Evolutionary conservation across 306 rosid species (phyloP), one percentile per base, ranked within the genome.

Genomic region (Ormosia emarginata): DNA sequence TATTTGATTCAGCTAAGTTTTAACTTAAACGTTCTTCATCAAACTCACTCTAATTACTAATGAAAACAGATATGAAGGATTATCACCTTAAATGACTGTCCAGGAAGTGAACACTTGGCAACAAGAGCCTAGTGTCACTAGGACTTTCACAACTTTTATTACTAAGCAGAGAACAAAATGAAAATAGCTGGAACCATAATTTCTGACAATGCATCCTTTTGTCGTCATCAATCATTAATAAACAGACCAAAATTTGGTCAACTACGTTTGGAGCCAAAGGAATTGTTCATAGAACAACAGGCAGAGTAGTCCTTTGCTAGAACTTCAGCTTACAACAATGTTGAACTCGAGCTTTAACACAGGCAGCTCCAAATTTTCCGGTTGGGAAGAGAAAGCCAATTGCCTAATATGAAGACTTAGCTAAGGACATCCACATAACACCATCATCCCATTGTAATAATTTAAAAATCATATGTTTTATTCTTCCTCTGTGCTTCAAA

Each of bases 401-500:
- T 5, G 43, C 50, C 67, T 69, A n/a, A 69, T 15, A 67, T 43
- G 81, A 77, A 58, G 49, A 58, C 39, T 77, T 15, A 76, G 67
- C 50, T 46, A 69, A 68, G 37, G 65, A 34, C 70, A 67, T 18
- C 63, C 62, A 40, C 83, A 61, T 55, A 57, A 56, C 76, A 69
- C 80, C 67, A 72, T 41, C 75, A 66, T 79, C 43, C 44, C 83
- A 53, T 32, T 61, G 80, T 75, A 84, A 71, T 73, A 69, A 63
- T 76, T 85, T 32, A 18, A 83, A 83, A 83, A 33, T 72, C 84
- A 84, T 58, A 34, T 52, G 36, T 83, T 80, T 83, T 86, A 83
- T 75, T 81, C 71, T 74, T 36, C 85, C 62, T 69, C 80, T 3
- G 30, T 55, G 36, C 79, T 79, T 84, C 79, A 58, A 82, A 74